Conservation (phyloP, 352 stramenopile species). For the Phytophthora aleatoria region DNA sequence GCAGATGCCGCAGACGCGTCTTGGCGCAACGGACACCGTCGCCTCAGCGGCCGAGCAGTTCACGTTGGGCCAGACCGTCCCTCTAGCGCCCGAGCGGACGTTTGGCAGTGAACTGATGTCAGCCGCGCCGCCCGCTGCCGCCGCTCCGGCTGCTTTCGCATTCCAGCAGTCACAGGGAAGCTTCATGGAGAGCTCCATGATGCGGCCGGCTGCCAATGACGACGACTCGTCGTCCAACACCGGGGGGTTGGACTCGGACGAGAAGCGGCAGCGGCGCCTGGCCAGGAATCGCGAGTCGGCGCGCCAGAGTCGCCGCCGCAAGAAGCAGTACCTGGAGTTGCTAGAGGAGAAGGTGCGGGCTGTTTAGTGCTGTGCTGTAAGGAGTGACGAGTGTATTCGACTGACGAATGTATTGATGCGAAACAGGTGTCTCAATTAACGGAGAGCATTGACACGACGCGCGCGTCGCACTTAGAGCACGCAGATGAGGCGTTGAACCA, state of each 20-base stretch:
- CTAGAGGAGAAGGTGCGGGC: slow-evolving; percentile 79
- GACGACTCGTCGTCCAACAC: slow-evolving; percentile 52
- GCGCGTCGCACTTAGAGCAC: slow-evolving; percentile 73
- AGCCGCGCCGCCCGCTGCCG: slow-evolving; percentile 5
- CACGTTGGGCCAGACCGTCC: slow-evolving; percentile 34
- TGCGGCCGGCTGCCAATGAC: slow-evolving; percentile 53
- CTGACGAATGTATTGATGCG: slow-evolving; percentile 1
- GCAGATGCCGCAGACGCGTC: slow-evolving; percentile 44
- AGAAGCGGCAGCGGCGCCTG: slow-evolving; percentile 78
- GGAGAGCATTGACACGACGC: slow-evolving; percentile 84
- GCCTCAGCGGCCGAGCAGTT: slow-evolving; percentile 35
- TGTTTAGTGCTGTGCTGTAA: neutral
- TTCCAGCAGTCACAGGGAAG: slow-evolving; percentile 57
- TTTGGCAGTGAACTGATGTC: slow-evolving; percentile 32
- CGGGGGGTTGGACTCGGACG: slow-evolving; percentile 60
- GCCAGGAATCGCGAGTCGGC: slow-evolving; percentile 89
- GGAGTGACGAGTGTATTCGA: neutral
- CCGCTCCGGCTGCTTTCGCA: slow-evolving; percentile 19
- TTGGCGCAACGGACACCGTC: slow-evolving; percentile 7
- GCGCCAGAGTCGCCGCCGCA: slow-evolving; percentile 85
- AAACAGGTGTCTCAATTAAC: slow-evolving; percentile 84
- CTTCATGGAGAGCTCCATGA: slow-evolving; percentile 67
- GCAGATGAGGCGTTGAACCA: slow-evolving; percentile 80
- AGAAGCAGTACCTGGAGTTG: slow-evolving; percentile 91
- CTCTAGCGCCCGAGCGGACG: slow-evolving; percentile 34